Evolutionary conservation across 495 filamentous ascomycete species (phyloP), one percentile per base, ranked within the genome.

Genomic region (Cudoniella acicularis): DNA sequence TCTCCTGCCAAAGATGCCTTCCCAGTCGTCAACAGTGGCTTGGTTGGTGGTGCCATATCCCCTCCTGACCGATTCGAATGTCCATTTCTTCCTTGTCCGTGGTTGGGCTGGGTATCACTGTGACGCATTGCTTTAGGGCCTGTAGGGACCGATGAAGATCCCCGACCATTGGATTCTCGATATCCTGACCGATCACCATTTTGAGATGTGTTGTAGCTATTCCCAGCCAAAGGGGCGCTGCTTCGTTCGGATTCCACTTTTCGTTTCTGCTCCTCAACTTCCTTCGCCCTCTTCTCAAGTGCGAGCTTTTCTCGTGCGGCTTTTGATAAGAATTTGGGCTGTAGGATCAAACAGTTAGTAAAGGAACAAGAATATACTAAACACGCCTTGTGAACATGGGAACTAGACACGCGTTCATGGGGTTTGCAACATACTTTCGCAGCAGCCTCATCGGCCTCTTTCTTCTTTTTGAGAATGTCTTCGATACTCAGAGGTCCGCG

Each of bases 321-420:
- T 77, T 92, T 96, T 2, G 90, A 87, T 10, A 98, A 74, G 70
- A 96, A 98, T 75, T 93, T 92, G 2, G 95, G 95, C 83, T 96
- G 68, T 30, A 46, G 43, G 52, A 51, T 68, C n/a, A 41, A 52
- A 54, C 18, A 54, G 42, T 64, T 58, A 64, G 61, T 27, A 62
- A 50, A 43, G 59, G 27, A 60, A 73, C 52, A 27, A 72, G 65
- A 63, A 58, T 59, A 59, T 61, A 64, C 63, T 53, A 67, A 24
- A 63, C 45, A 36, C 24, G 55, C 42, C 16, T 66, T 62, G 59
- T 66, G 56, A 66, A 66, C 64, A 60, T 43, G 18, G 49, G 40
- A 52, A 43, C 60, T 22, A 42, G 41, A 51, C 40, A 24, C n/a
- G 10, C 25, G 20, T 41, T 49, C 9, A n/a, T 13, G 20, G 8